Percentiles rank a stretch among this genome's conserved stretches.
Conservation (phyloP, 345 rosid species). For the Populus ilicifolia region DNA sequence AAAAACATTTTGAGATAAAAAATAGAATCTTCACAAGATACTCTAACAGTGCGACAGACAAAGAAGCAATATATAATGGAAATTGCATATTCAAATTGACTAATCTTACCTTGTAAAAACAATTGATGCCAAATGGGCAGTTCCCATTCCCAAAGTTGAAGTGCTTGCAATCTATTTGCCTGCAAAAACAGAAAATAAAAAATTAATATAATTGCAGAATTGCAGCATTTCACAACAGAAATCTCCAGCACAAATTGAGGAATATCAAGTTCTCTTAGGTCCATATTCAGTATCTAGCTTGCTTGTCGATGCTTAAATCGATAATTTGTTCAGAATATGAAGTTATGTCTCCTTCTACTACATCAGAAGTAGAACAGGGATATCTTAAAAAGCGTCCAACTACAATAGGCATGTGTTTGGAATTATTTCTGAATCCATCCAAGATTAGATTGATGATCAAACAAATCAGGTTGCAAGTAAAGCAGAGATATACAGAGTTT, state of each 20-base stretch:
- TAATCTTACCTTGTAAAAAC: constrained; percentile 70
- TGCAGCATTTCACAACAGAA: neutral
- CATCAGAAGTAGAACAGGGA: no score
- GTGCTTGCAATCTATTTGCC: constrained; percentile 82
- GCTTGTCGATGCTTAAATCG: no score
- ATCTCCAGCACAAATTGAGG: neutral
- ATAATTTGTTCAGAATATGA: no score
- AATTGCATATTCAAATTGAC: neutral
- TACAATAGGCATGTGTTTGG: neutral
- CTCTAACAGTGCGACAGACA: neutral
- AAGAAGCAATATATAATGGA: neutral
- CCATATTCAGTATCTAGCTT: no score
- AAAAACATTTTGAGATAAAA: no score
- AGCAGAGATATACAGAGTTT: neutral
- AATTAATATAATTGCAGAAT: neutral
- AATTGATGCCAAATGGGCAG: constrained; percentile 83
- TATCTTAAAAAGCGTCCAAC: neutral
- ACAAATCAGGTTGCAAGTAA: neutral
- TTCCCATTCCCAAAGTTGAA: constrained; percentile 75
- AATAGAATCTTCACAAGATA: neutral
- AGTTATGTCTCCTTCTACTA: no score
- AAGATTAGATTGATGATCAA: neutral
- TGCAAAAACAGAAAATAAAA: constrained; percentile 18
- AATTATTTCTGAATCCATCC: neutral
- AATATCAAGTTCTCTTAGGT: neutral